These are phyloP conservation scores for Hypoxylon sp. DNA, from an alignment of 2,329 filamentous ascomycete genomes.

Conservation along the genomic window DNA sequence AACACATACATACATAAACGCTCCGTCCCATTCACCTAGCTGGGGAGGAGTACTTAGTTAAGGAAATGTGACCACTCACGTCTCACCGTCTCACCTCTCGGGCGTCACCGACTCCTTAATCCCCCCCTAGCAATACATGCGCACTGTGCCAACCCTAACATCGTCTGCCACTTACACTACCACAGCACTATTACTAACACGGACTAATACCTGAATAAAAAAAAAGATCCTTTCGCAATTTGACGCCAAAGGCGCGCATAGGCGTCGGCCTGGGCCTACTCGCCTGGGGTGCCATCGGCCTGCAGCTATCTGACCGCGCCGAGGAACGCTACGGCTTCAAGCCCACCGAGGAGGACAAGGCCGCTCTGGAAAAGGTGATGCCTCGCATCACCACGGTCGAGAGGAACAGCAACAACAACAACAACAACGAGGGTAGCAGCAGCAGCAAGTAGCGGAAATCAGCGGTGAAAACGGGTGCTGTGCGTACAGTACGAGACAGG, in stretches of 20 bases:
- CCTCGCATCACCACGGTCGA: slow-evolving; percentile 75
- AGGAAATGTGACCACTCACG: slow-evolving; percentile 26
- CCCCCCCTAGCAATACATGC: background rate
- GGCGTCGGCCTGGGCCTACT: slow-evolving; percentile 81
- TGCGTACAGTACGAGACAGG: background rate
- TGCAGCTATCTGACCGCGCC: slow-evolving; percentile 79
- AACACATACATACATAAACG: slow-evolving; percentile 21
- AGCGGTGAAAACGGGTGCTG: slow-evolving; percentile 24
- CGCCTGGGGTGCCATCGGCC: slow-evolving; percentile 79
- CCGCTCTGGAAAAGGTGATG: slow-evolving; percentile 70
- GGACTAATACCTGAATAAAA: slow-evolving; percentile 8
- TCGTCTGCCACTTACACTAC: too few species aligned
- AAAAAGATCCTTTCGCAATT: slow-evolving; percentile 75
- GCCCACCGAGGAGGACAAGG: slow-evolving; percentile 79
- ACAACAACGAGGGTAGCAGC: background rate
- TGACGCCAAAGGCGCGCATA: slow-evolving; percentile 77
- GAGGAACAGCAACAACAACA: slow-evolving; percentile 46
- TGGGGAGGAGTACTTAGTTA: background rate
- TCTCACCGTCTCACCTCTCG: slow-evolving; percentile 39
- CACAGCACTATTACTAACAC: background rate
- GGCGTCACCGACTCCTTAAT: slow-evolving; percentile 35
- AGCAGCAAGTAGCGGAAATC: slow-evolving; percentile 11
- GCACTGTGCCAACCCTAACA: slow-evolving; percentile 14
- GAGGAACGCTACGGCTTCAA: slow-evolving; percentile 80
- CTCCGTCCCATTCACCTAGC: slow-evolving; percentile 4